Base-by-base conservation (phyloP, 371 early-diverging fungal genomes). In the Rhizopus microsporus region DNA sequence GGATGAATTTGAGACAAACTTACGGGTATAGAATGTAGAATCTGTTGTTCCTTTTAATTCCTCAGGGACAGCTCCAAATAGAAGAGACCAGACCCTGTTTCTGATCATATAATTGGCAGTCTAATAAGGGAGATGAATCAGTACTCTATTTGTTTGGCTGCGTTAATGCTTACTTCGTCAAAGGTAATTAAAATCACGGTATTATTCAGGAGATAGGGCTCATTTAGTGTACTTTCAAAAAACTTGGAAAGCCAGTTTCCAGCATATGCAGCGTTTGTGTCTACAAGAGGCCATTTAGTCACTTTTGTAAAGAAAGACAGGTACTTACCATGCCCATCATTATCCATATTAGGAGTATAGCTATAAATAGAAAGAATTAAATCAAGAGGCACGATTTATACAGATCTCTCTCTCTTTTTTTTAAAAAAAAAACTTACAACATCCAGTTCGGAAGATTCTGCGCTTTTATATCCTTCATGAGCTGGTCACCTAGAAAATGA, bases 11-110 rank as follows among this genome's bases (percentile, higher is more conserved):
- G 3, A 6, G 8, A 7, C 8, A 35, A 7, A 59, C 68, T 68
- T 68, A 68, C 84, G 86, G 51, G 69, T 77, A 67, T 85, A 88
- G 52, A 57, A 68, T n/a, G 81, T 81, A 46, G 57, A 55, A 67
- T 84, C 84, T 5, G 59, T 72, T 7, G 77, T 72, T 48, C 76
- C 76, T 59, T 71, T 67, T 35, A 67, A 42, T 4, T 67, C 31
- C 6, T 45, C 29, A 40, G 71, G 71, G 16, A 71, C 50, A 29
- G 46, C 56, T 48, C 71, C 71, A 12, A 71, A 34, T n/a, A 67
- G 54, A 46, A 71, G 54, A 29, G 64, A 53, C 71, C 71, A 71
- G 15, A 71, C 68, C 12, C 61, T 56, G 65, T 71, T 71, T 54
- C 67, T 64, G 31, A 35, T 35, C 9, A 58, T 10, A 47, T 63